A percentile compares a stretch with the other conserved stretches of the same genome.
These are phyloP conservation scores for Pecoramyces ruminantium DNA, from an alignment of 192 early-diverging fungal genomes.

Conservation along the genomic window DNA sequence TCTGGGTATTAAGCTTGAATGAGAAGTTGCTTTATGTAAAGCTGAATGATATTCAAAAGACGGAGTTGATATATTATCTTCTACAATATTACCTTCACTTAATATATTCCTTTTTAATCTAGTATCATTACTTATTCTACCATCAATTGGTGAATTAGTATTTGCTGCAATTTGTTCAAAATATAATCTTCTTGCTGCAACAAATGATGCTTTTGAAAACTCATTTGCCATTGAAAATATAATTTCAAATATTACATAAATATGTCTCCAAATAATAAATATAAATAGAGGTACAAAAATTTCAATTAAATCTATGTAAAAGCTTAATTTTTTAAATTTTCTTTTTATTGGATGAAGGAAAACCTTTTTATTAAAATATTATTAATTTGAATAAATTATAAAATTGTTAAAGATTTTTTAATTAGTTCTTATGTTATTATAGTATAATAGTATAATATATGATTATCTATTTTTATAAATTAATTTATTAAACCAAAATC, in stretches of 20 bases:
- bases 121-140: not conserved
- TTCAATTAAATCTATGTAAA: not conserved
- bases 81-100: not conserved
- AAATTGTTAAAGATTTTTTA: too few relatives aligned
- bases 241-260: not conserved
- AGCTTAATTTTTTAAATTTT: not conserved
- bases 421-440: too few relatives aligned
- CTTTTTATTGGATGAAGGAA: not conserved
- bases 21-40: not conserved
- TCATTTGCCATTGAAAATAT: not conserved
- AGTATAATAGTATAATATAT: too few relatives aligned
- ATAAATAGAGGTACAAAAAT: not conserved
- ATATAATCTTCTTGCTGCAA: not conserved
- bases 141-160: not conserved
- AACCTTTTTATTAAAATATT: not conserved
- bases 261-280: not conserved
- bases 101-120: not conserved
- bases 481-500: too few relatives aligned
- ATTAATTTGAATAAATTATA: too few relatives aligned
- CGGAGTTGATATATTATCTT: not conserved
- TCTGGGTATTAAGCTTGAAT: not conserved
- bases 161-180: not conserved
- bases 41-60: not conserved
- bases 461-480: too few relatives aligned
- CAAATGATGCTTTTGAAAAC: not conserved